Base-by-base conservation (phyloP, 2,329 filamentous ascomycete genomes). In the Colletotrichum cereale region DNA sequence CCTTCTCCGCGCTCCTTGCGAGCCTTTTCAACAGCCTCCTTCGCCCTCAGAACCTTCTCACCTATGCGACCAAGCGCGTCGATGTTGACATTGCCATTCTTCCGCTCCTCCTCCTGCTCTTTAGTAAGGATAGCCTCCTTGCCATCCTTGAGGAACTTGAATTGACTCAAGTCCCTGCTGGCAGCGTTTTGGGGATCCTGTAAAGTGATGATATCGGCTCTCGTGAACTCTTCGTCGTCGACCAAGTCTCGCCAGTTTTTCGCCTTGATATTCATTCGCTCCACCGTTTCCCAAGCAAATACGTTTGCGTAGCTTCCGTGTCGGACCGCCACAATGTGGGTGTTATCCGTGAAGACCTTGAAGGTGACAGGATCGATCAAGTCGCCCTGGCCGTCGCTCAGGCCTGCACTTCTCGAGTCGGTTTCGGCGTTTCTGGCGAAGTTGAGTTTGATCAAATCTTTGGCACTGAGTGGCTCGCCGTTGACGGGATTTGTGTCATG, bases 271-370 rank as follows among this genome's bases (percentile, higher is more conserved):
- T 99, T 99, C 84, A 99, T 89, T 76, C 93, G 89, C 82, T 98
- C 94, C 47, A 99, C 90, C 1, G 97, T 99, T 78, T 99, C 97
- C 89, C 92, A 98, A 1, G 95, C 91, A 80, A 98, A 99, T 5
- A 97, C 96, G 82, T 99, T 99, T 61, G 96, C 96, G 69, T 95
- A 96, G 66, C 87, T 92, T 66, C 89, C 90, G 81, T 93, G 90
- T 68, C 90, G 88, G 74, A 99, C 87, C 21, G 95, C 96, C 56
- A 98, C 94, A 70, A 99, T 94, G 81, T 98, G 96, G 5, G 96
- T 98, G 82, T 98, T 98, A 80, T 99, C 95, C 57, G 96, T 99
- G 78, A 99, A 94, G 52, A 97, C 93, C 82, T 99, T 99, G 86
- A 93, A 98, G 0, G 95, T 98, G 57, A 99, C 96, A 0, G 96